Evolutionary conservation across 2,329 filamentous ascomycete genomes (phyloP).

Genomic region (Phaeoacremonium minimum): DNA sequence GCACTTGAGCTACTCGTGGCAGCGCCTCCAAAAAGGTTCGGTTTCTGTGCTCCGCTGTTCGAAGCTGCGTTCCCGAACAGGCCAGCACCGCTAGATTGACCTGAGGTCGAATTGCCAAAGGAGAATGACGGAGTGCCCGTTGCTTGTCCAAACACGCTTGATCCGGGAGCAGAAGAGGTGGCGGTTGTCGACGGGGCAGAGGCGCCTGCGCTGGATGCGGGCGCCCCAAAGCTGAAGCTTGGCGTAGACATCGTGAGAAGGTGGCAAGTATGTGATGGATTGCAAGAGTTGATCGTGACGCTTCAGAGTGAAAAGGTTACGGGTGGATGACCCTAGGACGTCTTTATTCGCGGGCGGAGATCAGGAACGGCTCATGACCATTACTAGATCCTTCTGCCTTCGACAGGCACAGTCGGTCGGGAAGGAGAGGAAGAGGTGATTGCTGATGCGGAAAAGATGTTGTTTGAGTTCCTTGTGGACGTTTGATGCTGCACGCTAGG

Average conservation of each 20-base stretch:
- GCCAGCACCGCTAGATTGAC: slow-evolving; percentile 14
- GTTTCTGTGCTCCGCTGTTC: slow-evolving; percentile 1
- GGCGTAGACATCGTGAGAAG: not conserved
- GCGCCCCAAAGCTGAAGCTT: not conserved
- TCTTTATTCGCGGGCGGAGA: too few species aligned
- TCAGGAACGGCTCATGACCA: too few species aligned
- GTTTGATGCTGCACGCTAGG: too few species aligned
- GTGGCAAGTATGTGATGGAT: too few species aligned
- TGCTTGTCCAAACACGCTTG: not conserved
- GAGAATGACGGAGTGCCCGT: slow-evolving; percentile 8
- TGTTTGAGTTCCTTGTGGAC: too few species aligned
- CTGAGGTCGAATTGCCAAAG: slow-evolving; percentile 27
- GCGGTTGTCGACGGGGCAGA: not conserved
- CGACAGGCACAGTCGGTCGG: too few species aligned
- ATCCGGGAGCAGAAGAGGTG: not conserved
- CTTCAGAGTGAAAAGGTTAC: too few species aligned
- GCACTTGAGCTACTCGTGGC: slow-evolving; percentile 20
- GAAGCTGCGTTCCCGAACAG: slow-evolving; percentile 26
- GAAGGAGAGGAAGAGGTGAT: too few species aligned
- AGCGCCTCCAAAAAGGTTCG: slow-evolving; percentile 22
- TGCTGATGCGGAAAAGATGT: too few species aligned
- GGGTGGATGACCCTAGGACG: too few species aligned
- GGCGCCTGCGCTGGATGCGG: not conserved
- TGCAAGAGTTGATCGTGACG: too few species aligned
- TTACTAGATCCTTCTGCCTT: too few species aligned